Evolutionary conservation across 78 protist genomes (phyloP), one percentile per base, ranked within the genome.

Genomic region (Speleostelium caveatum): DNA sequence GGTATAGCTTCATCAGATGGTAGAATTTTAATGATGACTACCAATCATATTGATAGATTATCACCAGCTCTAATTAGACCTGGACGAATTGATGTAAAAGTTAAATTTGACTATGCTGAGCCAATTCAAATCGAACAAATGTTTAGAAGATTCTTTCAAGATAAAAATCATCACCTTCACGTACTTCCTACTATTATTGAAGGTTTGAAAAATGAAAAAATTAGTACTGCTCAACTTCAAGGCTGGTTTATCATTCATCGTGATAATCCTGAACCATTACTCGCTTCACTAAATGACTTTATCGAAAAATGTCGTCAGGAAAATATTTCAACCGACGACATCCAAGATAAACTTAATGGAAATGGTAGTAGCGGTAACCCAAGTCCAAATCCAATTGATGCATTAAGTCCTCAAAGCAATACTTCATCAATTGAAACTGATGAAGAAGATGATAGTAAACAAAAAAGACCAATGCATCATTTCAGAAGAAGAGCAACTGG

Each of bases 11-110:
- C 92, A 0, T 87, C 87, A 2, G 87, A 96, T 7, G 97, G 97
- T 39, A 87, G 93, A 67, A 41, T 95, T 22, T n/a, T 95, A 22
- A 42, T 95, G 89, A 95, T 96, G 96, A 96, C 97, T 21, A 95
- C 97, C 38, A 95, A 95, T 88, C 95, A 96, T 75, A 16, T 85
- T 49, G 97, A 95, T 4, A 28, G 61, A 5, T 75, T 95, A 24
- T 93, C 92, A 38, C 63, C 88, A 4, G 97, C 97, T 0, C 90
- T 95, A 2, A 28, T 95, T 26, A 79, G 97, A 35, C 97, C 97
- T 3, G 97, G 97, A 19, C 75, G 97, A 12, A 38, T 63, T 19
- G 97, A 95, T 86, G 35, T 87, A 22, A 61, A 93, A 38, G 87
- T 95, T 28, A 19, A 59, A 22, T 85, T 95, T 35, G 55, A 56